phyloP scores from a whole-genome alignment of 2,329 filamentous ascomycete species.

The Hymenoscyphus scutula region DNA sequence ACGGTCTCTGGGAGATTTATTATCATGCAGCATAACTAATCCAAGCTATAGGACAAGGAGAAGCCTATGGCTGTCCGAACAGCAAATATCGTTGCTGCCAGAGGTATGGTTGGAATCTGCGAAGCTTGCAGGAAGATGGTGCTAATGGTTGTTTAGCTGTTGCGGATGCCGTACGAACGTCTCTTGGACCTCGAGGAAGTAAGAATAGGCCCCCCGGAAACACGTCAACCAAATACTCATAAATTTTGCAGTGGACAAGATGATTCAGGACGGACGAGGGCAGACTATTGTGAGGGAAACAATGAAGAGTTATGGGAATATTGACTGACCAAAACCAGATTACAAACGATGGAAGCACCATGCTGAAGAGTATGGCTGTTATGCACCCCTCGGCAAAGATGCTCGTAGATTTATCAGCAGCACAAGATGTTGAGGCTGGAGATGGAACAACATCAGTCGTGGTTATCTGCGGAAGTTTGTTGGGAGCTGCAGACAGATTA shows the following conservation, averaged over 20 bases:
- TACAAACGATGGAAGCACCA: constrained; percentile 99
- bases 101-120: constrained; percentile 59
- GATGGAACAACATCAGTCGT: constrained; percentile 98
- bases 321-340: constrained; percentile 74
- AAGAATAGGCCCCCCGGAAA: constrained; percentile 12
- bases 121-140: constrained; percentile 17
- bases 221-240: constrained; percentile 14
- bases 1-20: constrained; percentile 26
- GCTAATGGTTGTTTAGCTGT: constrained; percentile 61
- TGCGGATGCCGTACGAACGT: constrained; percentile 95
- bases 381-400: constrained; percentile 99
- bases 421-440: constrained; percentile 96
- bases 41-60: constrained; percentile 70
- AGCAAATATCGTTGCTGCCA: constrained; percentile 93
- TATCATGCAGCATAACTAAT: constrained; percentile 29
- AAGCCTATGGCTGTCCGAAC: constrained; percentile 97
- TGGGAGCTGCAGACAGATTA: constrained; percentile 89
- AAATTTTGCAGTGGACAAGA: constrained; percentile 32
- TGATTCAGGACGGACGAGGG: constrained; percentile 72
- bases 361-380: constrained; percentile 98
- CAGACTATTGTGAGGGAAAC: constrained; percentile 62
- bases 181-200: constrained; percentile 86
- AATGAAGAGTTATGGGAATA: constrained; percentile 83
- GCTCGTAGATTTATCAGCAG: constrained; percentile 94
- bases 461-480: constrained; percentile 91